Evolutionary conservation across 345 rosid species (phyloP).

Genomic region (Populus deltoides): DNA sequence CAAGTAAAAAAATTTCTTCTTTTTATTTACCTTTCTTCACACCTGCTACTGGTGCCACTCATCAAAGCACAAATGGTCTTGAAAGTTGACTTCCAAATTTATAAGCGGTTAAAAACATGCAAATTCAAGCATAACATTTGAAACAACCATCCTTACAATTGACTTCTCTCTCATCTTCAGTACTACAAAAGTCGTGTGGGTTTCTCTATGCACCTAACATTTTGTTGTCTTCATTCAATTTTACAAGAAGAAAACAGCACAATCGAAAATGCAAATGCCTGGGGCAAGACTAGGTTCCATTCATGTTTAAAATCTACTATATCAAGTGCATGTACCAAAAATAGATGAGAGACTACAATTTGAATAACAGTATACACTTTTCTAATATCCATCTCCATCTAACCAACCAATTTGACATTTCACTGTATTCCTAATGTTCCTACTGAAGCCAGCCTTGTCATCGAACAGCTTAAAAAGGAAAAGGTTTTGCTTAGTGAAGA

Average conservation of each 20-base stretch:
- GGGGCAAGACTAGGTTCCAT: background rate
- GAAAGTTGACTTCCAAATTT: background rate
- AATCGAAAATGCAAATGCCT: background rate
- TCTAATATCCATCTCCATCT: constrained; percentile 2
- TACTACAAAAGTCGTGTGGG: background rate
- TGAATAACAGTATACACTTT: constrained; percentile 1
- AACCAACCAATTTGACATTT: background rate
- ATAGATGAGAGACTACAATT: constrained; percentile 4
- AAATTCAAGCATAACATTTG: background rate
- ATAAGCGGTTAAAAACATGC: background rate
- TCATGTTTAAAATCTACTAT: background rate
- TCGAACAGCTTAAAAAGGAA: background rate
- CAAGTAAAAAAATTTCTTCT: background rate
- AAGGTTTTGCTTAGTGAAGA: background rate
- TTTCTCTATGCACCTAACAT: background rate
- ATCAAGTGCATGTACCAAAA: background rate
- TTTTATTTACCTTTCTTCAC: background rate
- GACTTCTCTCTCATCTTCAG: background rate
- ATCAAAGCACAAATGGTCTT: background rate
- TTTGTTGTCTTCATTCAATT: background rate
- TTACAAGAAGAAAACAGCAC: background rate
- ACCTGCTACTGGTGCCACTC: background rate
- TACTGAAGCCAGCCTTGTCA: background rate
- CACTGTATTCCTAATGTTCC: constrained; percentile 7
- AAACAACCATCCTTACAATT: background rate